Evolutionary conservation across 2,329 filamentous ascomycete genomes (phyloP).

Genomic region (Neurospora crassa): DNA sequence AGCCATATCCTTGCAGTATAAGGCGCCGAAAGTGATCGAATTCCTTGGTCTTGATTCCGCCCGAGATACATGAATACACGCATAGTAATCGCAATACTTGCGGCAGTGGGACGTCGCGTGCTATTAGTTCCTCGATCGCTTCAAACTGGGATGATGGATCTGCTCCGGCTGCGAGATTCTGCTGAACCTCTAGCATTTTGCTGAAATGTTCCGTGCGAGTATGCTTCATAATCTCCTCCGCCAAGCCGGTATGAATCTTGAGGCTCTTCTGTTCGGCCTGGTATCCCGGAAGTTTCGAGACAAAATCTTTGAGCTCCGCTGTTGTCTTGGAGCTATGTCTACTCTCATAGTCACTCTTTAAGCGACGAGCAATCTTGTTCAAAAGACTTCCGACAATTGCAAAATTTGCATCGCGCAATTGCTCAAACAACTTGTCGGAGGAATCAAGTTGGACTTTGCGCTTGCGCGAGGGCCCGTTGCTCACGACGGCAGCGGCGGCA

Average conservation of each 20-base stretch:
- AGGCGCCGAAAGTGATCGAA: slow-evolving; percentile 82
- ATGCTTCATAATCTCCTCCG: slow-evolving; percentile 90
- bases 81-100: slow-evolving; percentile 79
- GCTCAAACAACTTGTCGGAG: slow-evolving; percentile 78
- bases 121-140: slow-evolving; percentile 87
- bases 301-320: slow-evolving; percentile 86
- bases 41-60: slow-evolving; percentile 80
- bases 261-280: slow-evolving; percentile 89
- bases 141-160: slow-evolving; percentile 87
- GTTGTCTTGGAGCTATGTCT: slow-evolving; percentile 81
- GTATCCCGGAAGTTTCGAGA: slow-evolving; percentile 84
- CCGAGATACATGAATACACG: slow-evolving; percentile 82
- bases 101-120: slow-evolving; percentile 70
- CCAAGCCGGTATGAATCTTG: slow-evolving; percentile 84
- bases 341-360: slow-evolving; percentile 79
- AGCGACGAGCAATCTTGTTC: slow-evolving; percentile 79
- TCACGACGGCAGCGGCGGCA: slow-evolving; percentile 37
- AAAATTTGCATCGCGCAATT: slow-evolving; percentile 87
- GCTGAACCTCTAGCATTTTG: slow-evolving; percentile 82
- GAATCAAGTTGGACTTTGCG: slow-evolving; percentile 83
- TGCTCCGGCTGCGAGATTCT: slow-evolving; percentile 83
- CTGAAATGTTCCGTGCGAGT: slow-evolving; percentile 86
- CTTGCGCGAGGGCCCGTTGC: slow-evolving; percentile 53
- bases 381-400: slow-evolving; percentile 82
- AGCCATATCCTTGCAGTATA: slow-evolving; percentile 86